Evolutionary conservation across 495 filamentous ascomycete species (phyloP).

Genomic region (Penicillium herquei): DNA sequence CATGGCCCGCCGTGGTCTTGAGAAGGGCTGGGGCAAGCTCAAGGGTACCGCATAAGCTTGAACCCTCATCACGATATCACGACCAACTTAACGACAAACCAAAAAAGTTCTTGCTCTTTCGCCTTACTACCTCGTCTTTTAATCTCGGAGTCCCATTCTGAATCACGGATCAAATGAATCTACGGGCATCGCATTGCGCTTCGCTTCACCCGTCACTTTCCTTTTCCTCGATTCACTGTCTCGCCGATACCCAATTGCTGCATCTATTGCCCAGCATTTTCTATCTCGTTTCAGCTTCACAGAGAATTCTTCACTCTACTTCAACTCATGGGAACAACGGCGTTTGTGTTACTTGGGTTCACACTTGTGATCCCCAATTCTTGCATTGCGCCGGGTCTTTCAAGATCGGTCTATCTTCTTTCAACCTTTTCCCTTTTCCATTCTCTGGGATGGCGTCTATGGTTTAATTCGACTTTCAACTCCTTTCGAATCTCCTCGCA

Average conservation of each 20-base stretch:
- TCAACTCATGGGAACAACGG: constrained; percentile 17
- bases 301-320: constrained; percentile 12
- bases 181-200: not conserved
- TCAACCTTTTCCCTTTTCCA: constrained; percentile 3
- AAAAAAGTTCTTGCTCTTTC: constrained; percentile 27
- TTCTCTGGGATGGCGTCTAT: constrained; percentile 13
- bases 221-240: not conserved
- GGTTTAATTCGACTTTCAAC: constrained; percentile 2
- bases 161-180: not conserved
- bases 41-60: constrained; percentile 35
- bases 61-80: constrained; percentile 19
- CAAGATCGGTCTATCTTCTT: constrained; percentile 10
- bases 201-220: not conserved
- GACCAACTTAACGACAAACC: constrained; percentile 30
- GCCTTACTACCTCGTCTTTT: constrained; percentile 14
- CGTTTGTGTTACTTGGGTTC: constrained; percentile 11
- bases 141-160: constrained; percentile 5
- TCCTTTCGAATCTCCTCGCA: constrained; percentile 11
- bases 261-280: not conserved
- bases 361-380: constrained; percentile 5
- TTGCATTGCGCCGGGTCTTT: constrained; percentile 17
- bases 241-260: constrained; percentile 13
- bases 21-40: constrained; percentile 47
- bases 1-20: constrained; percentile 40
- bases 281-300: not conserved